Conservation (phyloP, 371 early-diverging fungal genomes). For the Apophysomyces sp. region DNA sequence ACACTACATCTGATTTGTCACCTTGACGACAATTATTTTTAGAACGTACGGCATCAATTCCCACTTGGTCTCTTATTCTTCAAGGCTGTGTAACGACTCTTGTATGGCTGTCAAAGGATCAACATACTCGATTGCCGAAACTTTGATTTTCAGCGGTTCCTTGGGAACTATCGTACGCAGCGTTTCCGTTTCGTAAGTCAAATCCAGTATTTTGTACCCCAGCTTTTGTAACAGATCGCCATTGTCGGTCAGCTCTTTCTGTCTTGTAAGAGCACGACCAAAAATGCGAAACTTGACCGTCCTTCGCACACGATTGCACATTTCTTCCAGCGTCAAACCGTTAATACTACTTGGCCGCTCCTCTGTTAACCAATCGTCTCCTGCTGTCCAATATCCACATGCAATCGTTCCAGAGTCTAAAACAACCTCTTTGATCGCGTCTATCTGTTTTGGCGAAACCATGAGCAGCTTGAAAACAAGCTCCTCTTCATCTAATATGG, state of each 20-base stretch:
- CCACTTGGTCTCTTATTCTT: background rate
- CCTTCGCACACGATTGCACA: background rate
- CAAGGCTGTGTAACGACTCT: background rate
- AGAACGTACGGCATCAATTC: no score
- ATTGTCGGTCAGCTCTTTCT: background rate
- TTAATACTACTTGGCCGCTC: background rate
- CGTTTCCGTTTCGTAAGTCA: background rate
- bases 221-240: background rate
- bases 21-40: no score
- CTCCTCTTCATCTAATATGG: conserved; percentile 28
- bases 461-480: conserved; percentile 21
- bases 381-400: background rate
- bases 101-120: background rate
- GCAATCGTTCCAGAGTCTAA: conserved; percentile 14
- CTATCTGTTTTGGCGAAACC: conserved; percentile 5
- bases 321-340: conserved; percentile 1
- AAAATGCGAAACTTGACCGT: background rate
- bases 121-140: background rate
- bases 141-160: background rate
- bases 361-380: background rate
- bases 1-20: no score
- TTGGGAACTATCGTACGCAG: background rate
- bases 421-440: conserved; percentile 13
- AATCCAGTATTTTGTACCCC: background rate
- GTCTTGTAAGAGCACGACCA: background rate